These are phyloP conservation scores for Leptomonas seymouri DNA, from an alignment of 208 protist species.

Conservation along the genomic window DNA sequence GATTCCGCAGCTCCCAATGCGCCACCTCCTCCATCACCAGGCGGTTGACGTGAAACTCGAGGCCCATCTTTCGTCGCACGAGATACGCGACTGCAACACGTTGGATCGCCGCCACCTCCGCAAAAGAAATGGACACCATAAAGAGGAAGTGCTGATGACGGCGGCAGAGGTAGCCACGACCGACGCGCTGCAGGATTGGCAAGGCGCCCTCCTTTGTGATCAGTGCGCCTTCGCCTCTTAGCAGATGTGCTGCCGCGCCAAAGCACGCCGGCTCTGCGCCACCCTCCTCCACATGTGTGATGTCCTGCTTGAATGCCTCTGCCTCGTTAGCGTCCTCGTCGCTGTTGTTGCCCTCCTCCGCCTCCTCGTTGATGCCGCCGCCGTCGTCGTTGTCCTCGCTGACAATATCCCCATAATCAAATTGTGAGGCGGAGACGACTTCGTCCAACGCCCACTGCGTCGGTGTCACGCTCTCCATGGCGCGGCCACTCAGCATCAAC, in stretches of 20 bases:
- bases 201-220: constrained; percentile 24
- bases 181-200: constrained; percentile 44
- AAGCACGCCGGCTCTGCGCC: constrained; percentile 22
- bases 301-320: constrained; percentile 11
- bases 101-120: constrained; percentile 45
- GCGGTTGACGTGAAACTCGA: constrained; percentile 32
- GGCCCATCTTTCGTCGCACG: constrained; percentile 31
- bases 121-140: constrained; percentile 34
- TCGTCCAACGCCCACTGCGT: constrained; percentile 30
- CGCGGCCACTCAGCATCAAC: constrained; percentile 21
- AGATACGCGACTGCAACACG: constrained; percentile 46
- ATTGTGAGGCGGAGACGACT: constrained; percentile 13
- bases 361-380: constrained; percentile 17
- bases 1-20: constrained; percentile 47
- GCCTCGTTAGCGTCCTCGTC: constrained; percentile 21
- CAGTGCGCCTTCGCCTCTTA: constrained; percentile 6
- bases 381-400: constrained; percentile 23
- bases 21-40: constrained; percentile 32
- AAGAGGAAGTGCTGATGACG: constrained; percentile 43
- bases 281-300: constrained; percentile 15
- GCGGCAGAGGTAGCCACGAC: constrained; percentile 45
- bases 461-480: constrained; percentile 5
- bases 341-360: constrained; percentile 7
- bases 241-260: constrained; percentile 18
- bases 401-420: constrained; percentile 17